Conservation (phyloP, 106 monocot genomes). For the Dendrobium officinale region DNA sequence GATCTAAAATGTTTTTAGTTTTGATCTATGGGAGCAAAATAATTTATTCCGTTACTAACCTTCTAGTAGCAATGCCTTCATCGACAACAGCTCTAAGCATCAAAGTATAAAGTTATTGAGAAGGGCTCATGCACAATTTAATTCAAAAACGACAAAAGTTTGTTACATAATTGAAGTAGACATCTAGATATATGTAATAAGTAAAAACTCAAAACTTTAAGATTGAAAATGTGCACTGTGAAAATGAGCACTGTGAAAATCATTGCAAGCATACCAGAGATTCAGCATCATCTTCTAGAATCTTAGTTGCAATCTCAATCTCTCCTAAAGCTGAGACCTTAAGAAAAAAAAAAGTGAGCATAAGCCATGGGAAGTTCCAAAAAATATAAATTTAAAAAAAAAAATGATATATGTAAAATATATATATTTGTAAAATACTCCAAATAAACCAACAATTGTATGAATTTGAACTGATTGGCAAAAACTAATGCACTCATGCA, state of each 20-base stretch:
- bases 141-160: not conserved
- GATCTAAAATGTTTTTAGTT: no score
- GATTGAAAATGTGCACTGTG: not conserved
- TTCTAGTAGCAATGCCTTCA: not conserved
- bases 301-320: slow-evolving; percentile 89
- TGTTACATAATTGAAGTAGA: not conserved
- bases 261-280: slow-evolving; percentile 36
- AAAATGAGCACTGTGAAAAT: not conserved
- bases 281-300: slow-evolving; percentile 60
- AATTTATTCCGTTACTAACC: not conserved
- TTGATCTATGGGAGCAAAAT: no score
- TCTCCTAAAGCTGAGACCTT: slow-evolving; percentile 84
- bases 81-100: not conserved
- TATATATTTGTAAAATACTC: not conserved
- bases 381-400: not conserved
- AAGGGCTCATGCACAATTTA: not conserved
- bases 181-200: not conserved
- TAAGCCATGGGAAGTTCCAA: not conserved
- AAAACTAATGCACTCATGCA: not conserved
- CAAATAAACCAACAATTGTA: not conserved
- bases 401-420: not conserved
- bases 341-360: slow-evolving; percentile 17
- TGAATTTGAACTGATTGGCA: not conserved
- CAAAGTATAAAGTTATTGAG: not conserved
- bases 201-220: not conserved